These are phyloP conservation scores for Phytophthora foliorum DNA, from an alignment of 352 stramenopile genomes.

Conservation along the genomic window DNA sequence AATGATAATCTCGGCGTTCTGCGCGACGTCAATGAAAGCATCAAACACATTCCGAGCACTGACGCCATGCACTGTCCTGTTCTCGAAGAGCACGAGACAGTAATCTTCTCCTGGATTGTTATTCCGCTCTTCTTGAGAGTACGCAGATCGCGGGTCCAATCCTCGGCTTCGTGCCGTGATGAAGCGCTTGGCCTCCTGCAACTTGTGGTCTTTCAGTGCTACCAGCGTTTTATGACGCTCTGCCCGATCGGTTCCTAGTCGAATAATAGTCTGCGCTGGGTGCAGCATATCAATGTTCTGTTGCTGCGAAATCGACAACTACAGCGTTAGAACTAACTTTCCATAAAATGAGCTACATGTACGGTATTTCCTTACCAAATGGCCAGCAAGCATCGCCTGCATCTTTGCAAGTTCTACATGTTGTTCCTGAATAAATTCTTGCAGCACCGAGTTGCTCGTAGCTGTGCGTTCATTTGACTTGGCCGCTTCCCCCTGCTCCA, in stretches of 20 bases:
- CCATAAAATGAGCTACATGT: background rate
- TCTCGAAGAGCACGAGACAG: slow-evolving; percentile 47
- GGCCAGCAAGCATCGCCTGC: slow-evolving; percentile 31
- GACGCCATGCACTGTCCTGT: slow-evolving; percentile 35
- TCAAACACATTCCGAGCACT: slow-evolving; percentile 46
- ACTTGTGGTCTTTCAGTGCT: slow-evolving; percentile 37
- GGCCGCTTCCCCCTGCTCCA: slow-evolving; percentile 38
- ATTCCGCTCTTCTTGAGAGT: slow-evolving; percentile 45
- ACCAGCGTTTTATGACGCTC: slow-evolving; percentile 37
- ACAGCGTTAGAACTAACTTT: background rate
- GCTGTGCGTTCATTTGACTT: slow-evolving; percentile 32
- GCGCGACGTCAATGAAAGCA: slow-evolving; percentile 50
- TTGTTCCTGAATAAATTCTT: slow-evolving; percentile 40
- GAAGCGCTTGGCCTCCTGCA: slow-evolving; percentile 41
- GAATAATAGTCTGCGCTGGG: slow-evolving; percentile 30
- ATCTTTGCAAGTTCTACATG: slow-evolving; percentile 35
- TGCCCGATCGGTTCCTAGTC: slow-evolving; percentile 29
- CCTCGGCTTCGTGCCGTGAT: slow-evolving; percentile 35
- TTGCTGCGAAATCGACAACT: slow-evolving; percentile 16
- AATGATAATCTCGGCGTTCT: slow-evolving; percentile 66
- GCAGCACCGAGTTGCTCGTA: slow-evolving; percentile 31
- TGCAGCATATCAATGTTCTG: slow-evolving; percentile 19
- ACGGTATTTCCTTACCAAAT: slow-evolving; percentile 25
- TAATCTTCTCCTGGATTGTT: slow-evolving; percentile 40
- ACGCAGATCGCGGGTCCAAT: slow-evolving; percentile 28